Conservation (phyloP, 2,329 filamentous ascomycete species). For the Magnaporthiopsis rhizophila region DNA sequence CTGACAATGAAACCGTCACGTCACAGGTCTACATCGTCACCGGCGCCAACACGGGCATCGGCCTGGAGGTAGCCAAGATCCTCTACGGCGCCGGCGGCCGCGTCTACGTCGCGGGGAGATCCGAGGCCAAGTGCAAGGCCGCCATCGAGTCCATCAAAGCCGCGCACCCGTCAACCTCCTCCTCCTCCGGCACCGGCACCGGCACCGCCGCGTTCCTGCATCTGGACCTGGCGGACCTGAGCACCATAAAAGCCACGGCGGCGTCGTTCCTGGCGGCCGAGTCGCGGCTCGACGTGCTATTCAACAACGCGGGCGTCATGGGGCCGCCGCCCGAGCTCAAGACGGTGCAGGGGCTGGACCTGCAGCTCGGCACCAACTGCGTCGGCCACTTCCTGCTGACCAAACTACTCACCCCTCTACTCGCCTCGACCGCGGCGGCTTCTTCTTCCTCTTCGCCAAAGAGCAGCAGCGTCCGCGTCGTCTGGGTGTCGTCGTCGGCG, state of each 20-base stretch:
- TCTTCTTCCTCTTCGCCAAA: too few species aligned
- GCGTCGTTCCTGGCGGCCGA: slow-evolving; percentile 16
- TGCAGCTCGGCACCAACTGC: slow-evolving; percentile 16
- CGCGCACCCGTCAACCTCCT: slow-evolving; percentile 5
- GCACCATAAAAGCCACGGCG: slow-evolving; percentile 17
- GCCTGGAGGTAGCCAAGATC: slow-evolving; percentile 38
- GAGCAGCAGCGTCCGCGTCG: slow-evolving; percentile 17
- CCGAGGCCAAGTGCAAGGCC: slow-evolving; percentile 27
- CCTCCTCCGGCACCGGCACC: too few species aligned
- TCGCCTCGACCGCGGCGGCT: slow-evolving; percentile 15
- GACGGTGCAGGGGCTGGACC: slow-evolving; percentile 38
- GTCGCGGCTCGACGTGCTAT: slow-evolving; percentile 26
- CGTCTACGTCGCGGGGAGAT: slow-evolving; percentile 43
- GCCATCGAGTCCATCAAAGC: slow-evolving; percentile 33
- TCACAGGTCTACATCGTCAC: slow-evolving; percentile 39
- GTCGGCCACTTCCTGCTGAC: slow-evolving; percentile 16
- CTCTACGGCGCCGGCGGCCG: slow-evolving; percentile 41
- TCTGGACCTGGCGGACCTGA: slow-evolving; percentile 22
- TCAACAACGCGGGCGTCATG: slow-evolving; percentile 34
- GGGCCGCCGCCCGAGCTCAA: slow-evolving; percentile 15
- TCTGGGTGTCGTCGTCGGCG: slow-evolving; percentile 18
- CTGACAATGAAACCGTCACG: too few species aligned
- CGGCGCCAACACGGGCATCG: slow-evolving; percentile 28
- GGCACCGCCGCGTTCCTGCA: slow-evolving; percentile 25
- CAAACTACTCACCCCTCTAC: slow-evolving; percentile 17